Evolutionary conservation across 176 grass and related monocot genomes (phyloP), one percentile per base, ranked within the genome.

Genomic region (Zea luxurians): DNA sequence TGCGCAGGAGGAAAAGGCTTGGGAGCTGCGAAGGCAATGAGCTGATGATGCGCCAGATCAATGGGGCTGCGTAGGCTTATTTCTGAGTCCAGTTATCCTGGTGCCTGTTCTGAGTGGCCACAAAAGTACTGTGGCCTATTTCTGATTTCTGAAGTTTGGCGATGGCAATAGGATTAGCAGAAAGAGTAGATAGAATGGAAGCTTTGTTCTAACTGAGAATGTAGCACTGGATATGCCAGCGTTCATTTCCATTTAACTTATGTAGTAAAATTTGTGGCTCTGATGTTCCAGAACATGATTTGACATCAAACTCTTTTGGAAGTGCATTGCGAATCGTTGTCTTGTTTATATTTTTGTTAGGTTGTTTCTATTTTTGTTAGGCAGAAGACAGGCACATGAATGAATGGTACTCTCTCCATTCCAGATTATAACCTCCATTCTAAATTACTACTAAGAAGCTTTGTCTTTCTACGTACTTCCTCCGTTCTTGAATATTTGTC

Each of bases 1-100:
- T 59, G 13, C 15, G 10, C 71, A 88, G 86, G 82, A 65, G 75
- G 77, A 84, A 71, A 88, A 84, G 50, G 34, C 70, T 57, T 75
- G 81, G 76, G 75, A 75, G 38, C 68, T 79, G 37, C 5, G 45
- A 5, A 12, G 13, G 37, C 42, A 64, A 62, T 88, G 53, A 41
- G 34, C 68, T 49, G 45, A 57, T 57, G 54, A 57, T 20, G 54
- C 17, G 7, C 54, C 37, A 63, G 11, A 47, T 70, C 55, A 55
- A 11, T 9, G 41, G 7, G 47, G 11, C 65, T 75, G 12, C 55
- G 37, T 46, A 40, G 11, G 18, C 53, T 70, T 13, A 68, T 44
- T 10, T 86, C n/a, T 13, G 4, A 36, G n/a, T 37, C 55, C 47
- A 64, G 1, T 8, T 47, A 45, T 37, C 10, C 8, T 46, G 13